Evolutionary conservation across 1,284 basidiomycete genomes (phyloP), one percentile per base, ranked within the genome.

Genomic region (Papiliotrema nemorosa): DNA sequence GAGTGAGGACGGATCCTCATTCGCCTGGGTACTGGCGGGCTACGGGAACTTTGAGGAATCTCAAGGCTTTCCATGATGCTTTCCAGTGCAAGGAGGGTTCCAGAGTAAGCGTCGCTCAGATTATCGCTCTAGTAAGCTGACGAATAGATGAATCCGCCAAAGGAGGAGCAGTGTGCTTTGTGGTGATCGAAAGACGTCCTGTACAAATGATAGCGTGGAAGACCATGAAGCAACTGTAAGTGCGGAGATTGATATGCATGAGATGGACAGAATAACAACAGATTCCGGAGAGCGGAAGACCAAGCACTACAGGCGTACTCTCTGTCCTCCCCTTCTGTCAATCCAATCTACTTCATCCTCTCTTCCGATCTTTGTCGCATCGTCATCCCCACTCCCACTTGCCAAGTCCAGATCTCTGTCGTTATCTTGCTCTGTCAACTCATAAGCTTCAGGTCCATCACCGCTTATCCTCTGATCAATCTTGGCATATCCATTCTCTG

Each of bases 1-100:
- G 86, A 25, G 82, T 94, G 38, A 82, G 88, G 45, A 85, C 87
- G 3, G 90, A 96, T 66, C 89, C 90, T 21, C 92, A 94, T 68
- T 89, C 88, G 18, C 90, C 90, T 0, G 81, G 67, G 55, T 78
- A 81, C 37, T 91, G 81, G 76, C 82, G 90, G 43, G 85, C 87
- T 3, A 84, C 88, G 39, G 90, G 90, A 3, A 90, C 89, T 1
- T 77, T 92, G 21, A 83, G 76, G 41, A 74, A 76, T 50, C 57
- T 70, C 46, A 57, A 60, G 12, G 64, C 62, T 29, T 76, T 76
- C 67, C 72, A 74, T 43, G 53, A 73, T 54, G 71, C 69, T 26
- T 76, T 71, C 50, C 54, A 60, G 18, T 76, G 75, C 57, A 71
- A 72, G 48, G 52, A 47, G 10, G 74, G 74, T 7, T 63, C 65